phyloP scores from a whole-genome alignment of 2,329 filamentous ascomycete genomes.

The Colletotrichum tabaci region DNA sequence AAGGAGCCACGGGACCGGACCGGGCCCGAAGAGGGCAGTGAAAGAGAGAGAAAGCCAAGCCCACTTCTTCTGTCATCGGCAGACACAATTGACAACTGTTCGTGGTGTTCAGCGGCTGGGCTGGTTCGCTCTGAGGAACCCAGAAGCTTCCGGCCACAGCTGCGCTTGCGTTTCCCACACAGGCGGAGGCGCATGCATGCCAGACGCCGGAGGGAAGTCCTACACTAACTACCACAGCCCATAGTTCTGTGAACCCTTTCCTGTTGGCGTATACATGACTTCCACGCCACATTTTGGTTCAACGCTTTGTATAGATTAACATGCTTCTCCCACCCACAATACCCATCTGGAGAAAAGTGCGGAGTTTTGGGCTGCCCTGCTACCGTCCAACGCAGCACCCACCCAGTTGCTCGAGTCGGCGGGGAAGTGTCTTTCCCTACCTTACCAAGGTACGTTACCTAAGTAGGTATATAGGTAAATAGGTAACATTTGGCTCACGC shows the following conservation, averaged over 20 bases:
- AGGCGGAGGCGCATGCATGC: background rate
- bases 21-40: background rate
- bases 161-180: conserved; percentile 27
- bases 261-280: conserved; percentile 17
- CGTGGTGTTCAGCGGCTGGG: background rate
- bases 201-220: conserved; percentile 2
- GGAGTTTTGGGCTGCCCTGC: conserved; percentile 14
- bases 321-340: background rate
- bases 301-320: conserved; percentile 9
- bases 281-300: background rate
- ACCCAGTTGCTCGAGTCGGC: background rate
- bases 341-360: conserved; percentile 9
- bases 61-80: background rate
- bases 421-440: background rate
- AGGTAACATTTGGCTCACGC: background rate
- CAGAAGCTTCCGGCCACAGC: conserved; percentile 4
- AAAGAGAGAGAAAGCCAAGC: background rate
- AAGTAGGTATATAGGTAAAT: too few relatives aligned
- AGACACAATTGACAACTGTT: background rate
- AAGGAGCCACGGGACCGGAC: background rate
- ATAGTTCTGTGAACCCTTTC: conserved; percentile 1
- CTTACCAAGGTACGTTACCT: too few relatives aligned
- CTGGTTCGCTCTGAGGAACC: too few relatives aligned
- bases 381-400: background rate
- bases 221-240: background rate